Conservation (phyloP, 2,329 filamentous ascomycete genomes). For the Celoporthe dispersa region DNA sequence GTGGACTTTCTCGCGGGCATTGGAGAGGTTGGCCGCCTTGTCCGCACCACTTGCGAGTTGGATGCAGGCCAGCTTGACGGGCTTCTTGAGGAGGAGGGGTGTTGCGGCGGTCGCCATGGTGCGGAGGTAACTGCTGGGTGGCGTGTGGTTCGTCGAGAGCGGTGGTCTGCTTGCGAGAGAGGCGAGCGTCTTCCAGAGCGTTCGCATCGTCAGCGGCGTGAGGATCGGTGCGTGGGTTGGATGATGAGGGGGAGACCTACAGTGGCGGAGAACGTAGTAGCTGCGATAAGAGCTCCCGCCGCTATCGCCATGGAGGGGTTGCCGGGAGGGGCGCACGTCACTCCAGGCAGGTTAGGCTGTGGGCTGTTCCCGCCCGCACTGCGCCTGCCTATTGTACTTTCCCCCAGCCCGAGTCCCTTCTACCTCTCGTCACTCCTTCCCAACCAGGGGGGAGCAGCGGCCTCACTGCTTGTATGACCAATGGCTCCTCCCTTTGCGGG, state of each 20-base stretch:
- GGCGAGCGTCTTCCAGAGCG: conserved; percentile 24
- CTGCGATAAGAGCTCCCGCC: conserved; percentile 24
- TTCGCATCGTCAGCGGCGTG: conserved; percentile 20
- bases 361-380: neutral
- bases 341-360: neutral
- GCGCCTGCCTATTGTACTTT: neutral
- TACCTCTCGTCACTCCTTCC: conserved; percentile 6
- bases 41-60: conserved; percentile 82
- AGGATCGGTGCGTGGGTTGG: neutral
- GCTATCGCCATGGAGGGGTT: conserved; percentile 8
- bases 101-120: conserved; percentile 39
- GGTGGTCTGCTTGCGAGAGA: conserved; percentile 13
- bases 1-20: conserved; percentile 80
- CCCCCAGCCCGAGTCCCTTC: neutral
- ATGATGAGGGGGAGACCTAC: neutral
- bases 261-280: conserved; percentile 3
- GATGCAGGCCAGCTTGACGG: conserved; percentile 78
- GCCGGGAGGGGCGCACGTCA: neutral
- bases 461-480: neutral
- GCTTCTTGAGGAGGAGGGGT: conserved; percentile 71
- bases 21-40: conserved; percentile 82
- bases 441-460: neutral
- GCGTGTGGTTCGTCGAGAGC: conserved; percentile 28
- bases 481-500: neutral
- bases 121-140: conserved; percentile 35